phyloP scores from a whole-genome alignment of 2,329 filamentous ascomycete species.

The Ascochyta lentis region DNA sequence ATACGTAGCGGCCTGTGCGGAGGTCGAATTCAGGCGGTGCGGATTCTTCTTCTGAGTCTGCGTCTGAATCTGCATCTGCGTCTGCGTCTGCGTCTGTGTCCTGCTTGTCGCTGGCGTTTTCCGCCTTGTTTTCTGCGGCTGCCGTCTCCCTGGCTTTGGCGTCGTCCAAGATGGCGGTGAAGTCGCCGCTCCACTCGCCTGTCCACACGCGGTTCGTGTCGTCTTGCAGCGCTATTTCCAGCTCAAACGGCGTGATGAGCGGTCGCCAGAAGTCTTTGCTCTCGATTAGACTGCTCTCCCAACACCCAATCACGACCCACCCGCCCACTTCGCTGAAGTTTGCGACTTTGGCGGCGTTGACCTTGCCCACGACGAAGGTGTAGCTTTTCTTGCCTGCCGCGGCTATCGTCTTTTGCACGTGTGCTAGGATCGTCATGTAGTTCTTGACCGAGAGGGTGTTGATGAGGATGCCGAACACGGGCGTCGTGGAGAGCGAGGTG shows the following conservation, averaged over 20 bases:
- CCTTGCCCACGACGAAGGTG: constrained; percentile 93
- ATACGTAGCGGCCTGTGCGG: constrained; percentile 82
- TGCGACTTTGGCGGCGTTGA: constrained; percentile 93
- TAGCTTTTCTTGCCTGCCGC: constrained; percentile 92
- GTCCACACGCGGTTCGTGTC: constrained; percentile 85
- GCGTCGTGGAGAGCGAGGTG: constrained; percentile 77
- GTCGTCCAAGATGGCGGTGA: constrained; percentile 68
- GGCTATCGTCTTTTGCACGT: constrained; percentile 75
- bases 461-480: constrained; percentile 91
- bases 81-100: constrained; percentile 35
- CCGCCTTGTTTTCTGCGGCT: constrained; percentile 59
- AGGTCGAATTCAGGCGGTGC: constrained; percentile 89
- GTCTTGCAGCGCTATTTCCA: constrained; percentile 75
- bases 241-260: constrained; percentile 93
- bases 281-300: constrained; percentile 93
- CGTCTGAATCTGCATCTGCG: constrained; percentile 41
- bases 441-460: constrained; percentile 94
- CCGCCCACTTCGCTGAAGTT: constrained; percentile 96
- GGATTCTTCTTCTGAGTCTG: constrained; percentile 71
- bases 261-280: constrained; percentile 88
- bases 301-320: constrained; percentile 97
- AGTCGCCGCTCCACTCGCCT: constrained; percentile 87
- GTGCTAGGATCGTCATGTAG: constrained; percentile 80
- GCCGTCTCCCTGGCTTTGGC: constrained; percentile 42
- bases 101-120: no score